phyloP scores from a whole-genome alignment of 768 basidiomycete species.

The Rhodosporidiobolus sp. region DNA sequence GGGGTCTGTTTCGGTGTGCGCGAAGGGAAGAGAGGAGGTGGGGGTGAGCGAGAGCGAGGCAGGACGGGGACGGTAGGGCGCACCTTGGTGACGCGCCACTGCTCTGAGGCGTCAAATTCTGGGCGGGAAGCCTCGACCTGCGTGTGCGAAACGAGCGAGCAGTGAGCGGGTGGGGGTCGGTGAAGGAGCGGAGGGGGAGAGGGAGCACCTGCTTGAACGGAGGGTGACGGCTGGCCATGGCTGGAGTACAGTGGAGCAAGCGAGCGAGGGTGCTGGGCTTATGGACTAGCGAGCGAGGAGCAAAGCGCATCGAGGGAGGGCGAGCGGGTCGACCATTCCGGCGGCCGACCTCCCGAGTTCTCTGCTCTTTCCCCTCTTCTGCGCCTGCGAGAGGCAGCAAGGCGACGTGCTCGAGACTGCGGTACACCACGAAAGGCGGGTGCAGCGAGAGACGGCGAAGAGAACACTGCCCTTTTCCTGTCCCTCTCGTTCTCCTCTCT shows the following conservation, averaged over 20 bases:
- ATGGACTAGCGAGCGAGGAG: background rate
- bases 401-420: too few species aligned
- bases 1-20: slow-evolving; percentile 25
- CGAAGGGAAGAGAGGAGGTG: too few species aligned
- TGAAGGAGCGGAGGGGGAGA: background rate
- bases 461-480: background rate
- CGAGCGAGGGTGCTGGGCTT: too few species aligned
- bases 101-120: slow-evolving; percentile 11
- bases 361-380: too few species aligned
- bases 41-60: background rate
- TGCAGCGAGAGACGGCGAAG: background rate
- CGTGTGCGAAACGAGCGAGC: background rate
- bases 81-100: slow-evolving; percentile 12
- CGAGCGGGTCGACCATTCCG: background rate
- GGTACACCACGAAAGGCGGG: too few species aligned
- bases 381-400: too few species aligned
- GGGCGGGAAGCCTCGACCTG: slow-evolving; percentile 34
- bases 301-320: too few species aligned
- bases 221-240: slow-evolving; percentile 26
- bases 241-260: background rate
- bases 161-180: background rate
- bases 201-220: slow-evolving; percentile 34
- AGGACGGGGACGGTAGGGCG: background rate
- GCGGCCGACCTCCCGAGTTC: too few species aligned
- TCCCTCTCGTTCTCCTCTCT: background rate